Percentiles rank a stretch among this genome's conserved stretches.
Evolutionary conservation across 768 basidiomycete species (phyloP).

Genomic region (Xanthoconium stramineum): DNA sequence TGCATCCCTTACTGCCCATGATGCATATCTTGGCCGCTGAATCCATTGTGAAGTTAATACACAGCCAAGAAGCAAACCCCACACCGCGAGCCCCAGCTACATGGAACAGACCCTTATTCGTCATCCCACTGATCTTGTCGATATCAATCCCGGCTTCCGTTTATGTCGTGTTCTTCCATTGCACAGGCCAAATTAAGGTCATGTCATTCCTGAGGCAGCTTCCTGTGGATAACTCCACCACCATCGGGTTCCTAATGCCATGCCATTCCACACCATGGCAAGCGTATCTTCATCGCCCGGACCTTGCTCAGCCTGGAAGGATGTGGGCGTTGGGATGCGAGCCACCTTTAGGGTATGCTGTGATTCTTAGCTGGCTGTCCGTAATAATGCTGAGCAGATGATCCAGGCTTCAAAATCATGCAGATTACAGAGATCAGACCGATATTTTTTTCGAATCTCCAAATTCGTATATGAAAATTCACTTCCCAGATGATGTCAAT

Average conservation of each 20-base stretch:
- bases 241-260: conserved; percentile 86
- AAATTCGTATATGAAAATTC: conserved; percentile 53
- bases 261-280: conserved; percentile 97
- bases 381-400: conserved; percentile 9
- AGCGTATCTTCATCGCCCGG: conserved; percentile 73
- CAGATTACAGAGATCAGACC: conserved; percentile 75
- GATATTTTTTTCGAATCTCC: conserved; percentile 79
- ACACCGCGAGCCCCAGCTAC: not conserved
- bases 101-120: conserved; percentile 27
- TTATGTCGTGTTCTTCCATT: conserved; percentile 75
- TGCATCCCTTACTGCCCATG: conserved; percentile 87
- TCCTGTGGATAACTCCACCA: conserved; percentile 46
- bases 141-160: conserved; percentile 58
- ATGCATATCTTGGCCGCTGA: conserved; percentile 77
- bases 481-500: conserved; percentile 67
- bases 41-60: conserved; percentile 54
- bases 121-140: conserved; percentile 41
- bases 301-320: conserved; percentile 50
- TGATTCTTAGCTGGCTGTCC: not conserved
- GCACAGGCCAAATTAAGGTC: conserved; percentile 73
- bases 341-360: conserved; percentile 77
- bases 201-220: conserved; percentile 63
- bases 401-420: conserved; percentile 42
- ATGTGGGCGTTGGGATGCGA: conserved; percentile 92
- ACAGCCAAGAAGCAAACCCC: not conserved